Percentiles rank a stretch among this genome's conserved stretches.
These are phyloP conservation scores for Podochytrium sp. DNA, from an alignment of 192 early-diverging fungal species.

Conservation along the genomic window DNA sequence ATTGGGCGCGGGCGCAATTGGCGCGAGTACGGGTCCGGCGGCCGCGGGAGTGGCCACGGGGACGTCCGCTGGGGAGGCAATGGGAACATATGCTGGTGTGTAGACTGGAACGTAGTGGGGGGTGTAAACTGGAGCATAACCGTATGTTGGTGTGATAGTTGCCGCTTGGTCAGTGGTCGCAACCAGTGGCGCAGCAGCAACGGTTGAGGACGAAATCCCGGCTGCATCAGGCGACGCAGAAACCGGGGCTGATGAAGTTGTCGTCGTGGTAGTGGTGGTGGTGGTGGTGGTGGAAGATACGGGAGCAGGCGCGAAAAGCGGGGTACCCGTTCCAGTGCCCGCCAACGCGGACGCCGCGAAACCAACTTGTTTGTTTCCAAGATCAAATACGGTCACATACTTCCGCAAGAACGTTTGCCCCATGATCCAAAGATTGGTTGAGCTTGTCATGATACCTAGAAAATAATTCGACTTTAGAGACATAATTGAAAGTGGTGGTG, in stretches of 20 bases:
- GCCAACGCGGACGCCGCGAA: neutral
- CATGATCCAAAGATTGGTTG: conserved; percentile 43
- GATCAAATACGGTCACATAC: conserved; percentile 1
- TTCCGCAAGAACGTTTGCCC: conserved; percentile 9
- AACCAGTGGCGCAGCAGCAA: too few relatives aligned
- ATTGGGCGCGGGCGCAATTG: too few relatives aligned
- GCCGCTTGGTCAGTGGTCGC: too few relatives aligned
- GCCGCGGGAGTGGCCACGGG: too few relatives aligned
- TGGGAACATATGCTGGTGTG: too few relatives aligned
- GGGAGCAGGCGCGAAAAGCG: neutral
- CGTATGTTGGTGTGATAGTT: too few relatives aligned
- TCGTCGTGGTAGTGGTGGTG: neutral
- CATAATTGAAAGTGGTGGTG: neutral
- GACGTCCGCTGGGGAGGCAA: too few relatives aligned
- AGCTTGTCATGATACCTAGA: neutral
- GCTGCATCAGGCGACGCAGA: too few relatives aligned
- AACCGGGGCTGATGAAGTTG: neutral
- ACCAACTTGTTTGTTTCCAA: conserved; percentile 13
- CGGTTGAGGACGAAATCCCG: too few relatives aligned
- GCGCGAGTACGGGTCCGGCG: too few relatives aligned
- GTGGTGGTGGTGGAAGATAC: neutral
- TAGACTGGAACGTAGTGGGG: too few relatives aligned
- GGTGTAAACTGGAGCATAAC: too few relatives aligned
- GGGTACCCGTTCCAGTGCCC: neutral
- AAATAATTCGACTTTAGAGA: neutral